Conservation (phyloP, 495 filamentous ascomycete species). For the Penicillium simplicissimum region DNA sequence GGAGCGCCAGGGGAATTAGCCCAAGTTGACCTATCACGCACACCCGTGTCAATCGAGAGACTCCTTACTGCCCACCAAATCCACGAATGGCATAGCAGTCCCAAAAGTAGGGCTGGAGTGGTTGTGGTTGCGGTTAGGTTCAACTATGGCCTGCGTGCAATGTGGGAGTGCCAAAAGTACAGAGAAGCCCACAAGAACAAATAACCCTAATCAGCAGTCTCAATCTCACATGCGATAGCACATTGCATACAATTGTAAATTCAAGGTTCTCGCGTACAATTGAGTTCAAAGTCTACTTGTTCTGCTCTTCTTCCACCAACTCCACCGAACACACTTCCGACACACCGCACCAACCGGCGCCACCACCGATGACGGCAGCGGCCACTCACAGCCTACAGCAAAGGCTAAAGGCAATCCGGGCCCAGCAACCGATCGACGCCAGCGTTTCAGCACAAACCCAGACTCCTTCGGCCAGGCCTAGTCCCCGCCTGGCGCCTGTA, state of each 20-base stretch:
- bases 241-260: neutral
- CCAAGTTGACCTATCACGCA: neutral
- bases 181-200: neutral
- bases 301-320: neutral
- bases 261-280: too few species aligned
- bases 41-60: neutral
- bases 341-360: neutral
- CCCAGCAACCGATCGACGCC: slow-evolving; percentile 9
- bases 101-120: neutral
- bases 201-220: neutral
- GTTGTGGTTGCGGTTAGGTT: slow-evolving; percentile 2
- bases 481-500: neutral
- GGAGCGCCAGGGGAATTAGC: neutral
- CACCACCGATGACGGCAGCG: slow-evolving; percentile 8
- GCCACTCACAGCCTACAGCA: slow-evolving; percentile 4
- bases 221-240: neutral
- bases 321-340: neutral
- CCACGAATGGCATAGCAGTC: neutral
- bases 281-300: too few species aligned
- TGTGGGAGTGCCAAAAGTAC: neutral
- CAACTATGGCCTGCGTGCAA: neutral
- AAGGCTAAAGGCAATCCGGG: slow-evolving; percentile 5
- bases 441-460: slow-evolving; percentile 7
- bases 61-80: neutral
- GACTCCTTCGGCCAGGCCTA: slow-evolving; percentile 1